Conservation (phyloP, 352 stramenopile species). For the Globisporangium iwayamae region DNA sequence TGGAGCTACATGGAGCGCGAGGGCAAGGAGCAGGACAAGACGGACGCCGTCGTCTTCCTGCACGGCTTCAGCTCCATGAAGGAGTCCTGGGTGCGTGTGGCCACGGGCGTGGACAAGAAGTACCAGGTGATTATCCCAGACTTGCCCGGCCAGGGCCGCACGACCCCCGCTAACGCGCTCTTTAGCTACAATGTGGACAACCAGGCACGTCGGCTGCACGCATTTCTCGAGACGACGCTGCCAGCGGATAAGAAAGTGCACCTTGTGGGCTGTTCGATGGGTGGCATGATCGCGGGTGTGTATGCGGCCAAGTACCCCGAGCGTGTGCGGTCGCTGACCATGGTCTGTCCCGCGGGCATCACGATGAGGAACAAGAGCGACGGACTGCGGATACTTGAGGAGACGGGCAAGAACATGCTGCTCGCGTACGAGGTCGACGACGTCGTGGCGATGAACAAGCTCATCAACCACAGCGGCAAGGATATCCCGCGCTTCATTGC, state of each 20-base stretch:
- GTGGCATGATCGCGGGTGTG: conserved; percentile 66
- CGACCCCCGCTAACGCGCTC: conserved; percentile 39
- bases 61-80: conserved; percentile 76
- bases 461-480: conserved; percentile 32
- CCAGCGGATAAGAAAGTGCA: conserved; percentile 56
- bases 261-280: conserved; percentile 73
- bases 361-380: conserved; percentile 67
- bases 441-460: conserved; percentile 46
- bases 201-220: conserved; percentile 51
- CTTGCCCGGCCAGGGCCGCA: conserved; percentile 59
- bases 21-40: conserved; percentile 25
- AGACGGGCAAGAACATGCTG: conserved; percentile 64
- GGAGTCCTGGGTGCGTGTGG: conserved; percentile 60
- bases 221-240: conserved; percentile 57
- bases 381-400: conserved; percentile 46
- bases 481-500: conserved; percentile 37
- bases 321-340: conserved; percentile 53
- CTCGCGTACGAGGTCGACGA: conserved; percentile 55
- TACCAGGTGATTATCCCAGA: conserved; percentile 66
- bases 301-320: conserved; percentile 67
- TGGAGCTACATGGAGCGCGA: conserved; percentile 76
- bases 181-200: conserved; percentile 50
- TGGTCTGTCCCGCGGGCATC: conserved; percentile 73
- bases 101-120: conserved; percentile 44
- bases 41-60: conserved; percentile 64